Percentiles rank a stretch among this genome's conserved stretches.
Evolutionary conservation across 768 basidiomycete genomes (phyloP).

Genomic region (Auriscalpium orientale): DNA sequence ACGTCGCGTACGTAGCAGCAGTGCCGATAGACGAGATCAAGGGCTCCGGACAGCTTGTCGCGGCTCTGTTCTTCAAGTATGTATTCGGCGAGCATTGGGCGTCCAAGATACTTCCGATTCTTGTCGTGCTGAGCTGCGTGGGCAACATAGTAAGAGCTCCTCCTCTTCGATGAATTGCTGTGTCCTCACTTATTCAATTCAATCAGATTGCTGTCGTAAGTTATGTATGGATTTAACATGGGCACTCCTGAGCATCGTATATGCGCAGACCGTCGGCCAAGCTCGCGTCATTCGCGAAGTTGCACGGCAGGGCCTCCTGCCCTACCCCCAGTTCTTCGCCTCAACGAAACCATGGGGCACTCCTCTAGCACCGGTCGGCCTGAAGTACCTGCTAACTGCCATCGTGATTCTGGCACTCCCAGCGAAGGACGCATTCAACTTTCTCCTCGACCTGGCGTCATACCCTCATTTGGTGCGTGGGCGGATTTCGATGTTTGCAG

Average conservation of each 20-base stretch:
- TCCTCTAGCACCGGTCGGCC: conserved; percentile 34
- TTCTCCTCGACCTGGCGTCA: conserved; percentile 33
- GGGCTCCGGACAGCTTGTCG: conserved; percentile 36
- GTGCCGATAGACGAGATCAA: conserved; percentile 39
- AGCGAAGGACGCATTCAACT: conserved; percentile 28
- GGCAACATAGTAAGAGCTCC: conserved; percentile 22
- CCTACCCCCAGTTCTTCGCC: conserved; percentile 39
- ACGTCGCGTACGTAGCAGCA: conserved; percentile 31
- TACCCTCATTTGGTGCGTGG: conserved; percentile 29
- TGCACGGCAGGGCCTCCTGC: conserved; percentile 45
- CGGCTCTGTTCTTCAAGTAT: conserved; percentile 41
- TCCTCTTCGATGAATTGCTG: no score
- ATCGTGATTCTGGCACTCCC: conserved; percentile 35
- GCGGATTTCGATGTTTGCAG: neutral
- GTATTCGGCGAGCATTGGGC: conserved; percentile 36
- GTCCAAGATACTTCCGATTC: conserved; percentile 10
- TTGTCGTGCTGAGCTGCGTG: conserved; percentile 13
- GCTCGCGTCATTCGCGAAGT: conserved; percentile 43
- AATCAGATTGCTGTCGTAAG: conserved; percentile 16
- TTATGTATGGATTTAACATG: neutral
- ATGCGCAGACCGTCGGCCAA: conserved; percentile 29
- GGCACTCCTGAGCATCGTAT: neutral
- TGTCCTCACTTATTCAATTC: no score
- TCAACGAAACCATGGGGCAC: conserved; percentile 43
- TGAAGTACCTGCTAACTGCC: conserved; percentile 31